Base-by-base conservation (phyloP, 306 rosid species). In the Potentilla sterilis region DNA sequence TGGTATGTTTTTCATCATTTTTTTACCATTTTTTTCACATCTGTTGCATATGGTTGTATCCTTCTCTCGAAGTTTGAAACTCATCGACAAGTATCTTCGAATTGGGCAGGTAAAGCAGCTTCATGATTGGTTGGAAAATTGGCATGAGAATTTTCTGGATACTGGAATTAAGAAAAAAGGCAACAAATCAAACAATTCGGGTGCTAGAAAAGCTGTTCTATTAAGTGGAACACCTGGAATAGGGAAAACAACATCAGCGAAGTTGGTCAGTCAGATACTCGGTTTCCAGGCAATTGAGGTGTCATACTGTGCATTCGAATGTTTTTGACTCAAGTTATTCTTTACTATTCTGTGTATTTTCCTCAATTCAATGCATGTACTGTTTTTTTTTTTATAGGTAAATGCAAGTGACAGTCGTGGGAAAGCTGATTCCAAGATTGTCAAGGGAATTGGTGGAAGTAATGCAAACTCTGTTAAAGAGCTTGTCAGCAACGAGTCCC, bases 321-420 rank as follows among this genome's bases (percentile, higher is more conserved):
- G 57, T 54, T 44, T 22, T 44, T 19, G 46, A 22, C 12, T 42
- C 46, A 42, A 35, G 48, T 44, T 52, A 16, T 22, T 71, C 41
- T 54, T 10, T 35, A n/a, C 19, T 41, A 68, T 44, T 43, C 3
- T 55, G 6, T 57, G 22, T 76, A 4, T 54, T 43, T 11, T 12
- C 34, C 48, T 63, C 34, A 51, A 24, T n/a, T 40, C n/a, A 9
- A 19, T 14, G 74, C 59, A 64, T 74, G 59, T 52, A 28, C 28
- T 28, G 28, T 28, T 28, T 0, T 28, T 28, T 80, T 55, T 75
- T 64, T 59, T 81, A 73, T 80, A 95, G 99, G 99, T 95, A 75
- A 95, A 95, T 86, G 99, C 99, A 72, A 95, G 99, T 78, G 99
- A 95, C 79, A 90, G 87, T 82, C 92, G 97, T 65, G 97, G 99